Base-by-base conservation (phyloP, 2,329 filamentous ascomycete species). In the Ceratocystis variospora region DNA sequence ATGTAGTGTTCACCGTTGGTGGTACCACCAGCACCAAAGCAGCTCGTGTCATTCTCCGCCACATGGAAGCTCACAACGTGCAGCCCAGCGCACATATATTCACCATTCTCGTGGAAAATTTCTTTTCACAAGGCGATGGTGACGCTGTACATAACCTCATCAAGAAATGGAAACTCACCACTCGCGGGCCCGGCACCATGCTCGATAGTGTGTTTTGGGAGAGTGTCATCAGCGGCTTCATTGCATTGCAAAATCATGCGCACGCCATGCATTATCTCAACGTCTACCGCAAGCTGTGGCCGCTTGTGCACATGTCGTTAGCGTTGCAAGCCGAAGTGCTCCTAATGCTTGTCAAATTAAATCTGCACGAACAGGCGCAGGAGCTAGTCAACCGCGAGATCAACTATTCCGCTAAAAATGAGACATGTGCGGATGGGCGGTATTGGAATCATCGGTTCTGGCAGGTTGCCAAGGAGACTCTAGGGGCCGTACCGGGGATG, bases 41-140 rank as follows among this genome's bases (percentile, higher is more conserved):
- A 1, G 79, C 93, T 25, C 57, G 68, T 33, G 64, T 37, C 5
- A 62, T 70, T 6, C 78, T 90, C 55, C 74, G 77, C 0, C 82
- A 87, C 73, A 87, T 94, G 80, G 75, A 76, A 63, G 70, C 71
- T 5, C 75, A 78, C 28, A 80, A 80, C 22, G 71, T 87, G 55
- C 73, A 79, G 61, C 79, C 84, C 1, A 82, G 82, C 3, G 75
- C 83, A 1, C 81, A 90, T 70, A 88, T 90, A 71, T 88, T 88
- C 76, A 92, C 88, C 28, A 88, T 87, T 71, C 80, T 94, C 22
- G 77, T 88, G 59, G 82, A 86, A 59, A 79, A 87, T 72, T 87
- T 86, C 72, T 87, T 92, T 72, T 71, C 77, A 7, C 79, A 79
- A 63, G 68, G 75, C 0, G 79, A 88, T 70, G 75, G 88, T 37